Percentiles rank a stretch among this genome's conserved stretches.
Evolutionary conservation across 2,329 filamentous ascomycete species (phyloP).

Genomic region (Fusarium duplospermum): DNA sequence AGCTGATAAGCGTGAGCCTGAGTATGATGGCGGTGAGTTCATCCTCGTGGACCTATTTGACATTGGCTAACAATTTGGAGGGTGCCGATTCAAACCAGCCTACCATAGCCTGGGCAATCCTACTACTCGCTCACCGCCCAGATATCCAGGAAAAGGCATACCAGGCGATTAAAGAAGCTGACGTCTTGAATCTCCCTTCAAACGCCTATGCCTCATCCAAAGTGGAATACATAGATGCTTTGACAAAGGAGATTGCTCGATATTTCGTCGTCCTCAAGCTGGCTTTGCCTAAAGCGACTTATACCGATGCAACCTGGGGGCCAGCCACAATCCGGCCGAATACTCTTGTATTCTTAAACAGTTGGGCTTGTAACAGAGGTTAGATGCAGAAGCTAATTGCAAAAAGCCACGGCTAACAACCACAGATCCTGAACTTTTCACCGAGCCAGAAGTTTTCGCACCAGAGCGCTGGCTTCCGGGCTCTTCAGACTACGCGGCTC

Average conservation of each 20-base stretch:
- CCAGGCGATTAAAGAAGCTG: slow-evolving; percentile 4
- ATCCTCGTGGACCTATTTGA: no score
- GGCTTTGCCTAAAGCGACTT: slow-evolving; percentile 67
- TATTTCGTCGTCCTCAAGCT: slow-evolving; percentile 75
- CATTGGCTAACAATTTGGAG: slow-evolving; percentile 3
- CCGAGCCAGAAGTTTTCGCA: slow-evolving; percentile 71
- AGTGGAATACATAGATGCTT: slow-evolving; percentile 71
- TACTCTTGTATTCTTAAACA: slow-evolving; percentile 54
- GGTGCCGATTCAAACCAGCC: slow-evolving; percentile 45
- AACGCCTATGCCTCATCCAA: slow-evolving; percentile 57
- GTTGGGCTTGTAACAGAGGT: slow-evolving; percentile 47
- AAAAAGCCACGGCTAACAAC: background rate
- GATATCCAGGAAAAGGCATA: slow-evolving; percentile 44
- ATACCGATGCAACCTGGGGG: slow-evolving; percentile 40
- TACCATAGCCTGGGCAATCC: slow-evolving; percentile 44
- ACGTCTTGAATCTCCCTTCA: background rate
- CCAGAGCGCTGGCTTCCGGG: slow-evolving; percentile 56
- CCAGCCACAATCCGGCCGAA: slow-evolving; percentile 61
- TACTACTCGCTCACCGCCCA: slow-evolving; percentile 43
- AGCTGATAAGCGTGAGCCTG: slow-evolving; percentile 74
- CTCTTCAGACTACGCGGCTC: slow-evolving; percentile 49
- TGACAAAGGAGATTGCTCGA: slow-evolving; percentile 73
- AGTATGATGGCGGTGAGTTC: slow-evolving; percentile 62
- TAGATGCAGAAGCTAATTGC: background rate
- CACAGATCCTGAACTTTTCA: slow-evolving; percentile 69